phyloP scores from a whole-genome alignment of 2,329 filamentous ascomycete species.

The Aphanoascus verrucosus region DNA sequence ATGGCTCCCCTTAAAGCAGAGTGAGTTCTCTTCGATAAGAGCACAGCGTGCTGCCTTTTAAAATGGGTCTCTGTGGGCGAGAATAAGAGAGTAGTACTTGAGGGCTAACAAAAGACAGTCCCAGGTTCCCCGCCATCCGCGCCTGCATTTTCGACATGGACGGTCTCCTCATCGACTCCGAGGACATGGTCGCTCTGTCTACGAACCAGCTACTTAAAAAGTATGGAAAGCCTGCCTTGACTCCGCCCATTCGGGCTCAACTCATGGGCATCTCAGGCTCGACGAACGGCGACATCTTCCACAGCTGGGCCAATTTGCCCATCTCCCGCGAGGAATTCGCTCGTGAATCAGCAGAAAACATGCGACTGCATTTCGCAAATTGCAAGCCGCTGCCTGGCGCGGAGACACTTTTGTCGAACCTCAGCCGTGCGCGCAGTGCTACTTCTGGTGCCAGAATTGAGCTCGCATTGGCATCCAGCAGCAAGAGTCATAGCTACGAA shows the following conservation, averaged over 20 bases:
- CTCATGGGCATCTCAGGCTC: slow-evolving; percentile 22
- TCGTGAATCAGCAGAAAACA: slow-evolving; percentile 22
- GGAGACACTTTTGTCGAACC: slow-evolving; percentile 16
- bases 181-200: slow-evolving; percentile 24
- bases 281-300: slow-evolving; percentile 22
- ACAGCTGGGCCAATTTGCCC: slow-evolving; percentile 26
- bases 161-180: slow-evolving; percentile 27
- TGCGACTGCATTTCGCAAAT: slow-evolving; percentile 23
- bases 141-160: slow-evolving; percentile 31
- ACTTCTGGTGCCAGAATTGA: slow-evolving; percentile 15
- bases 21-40: no score
- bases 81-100: background rate
- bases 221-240: slow-evolving; percentile 17
- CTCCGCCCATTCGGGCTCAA: slow-evolving; percentile 17
- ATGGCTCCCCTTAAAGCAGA: no score
- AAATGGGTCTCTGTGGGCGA: no score
- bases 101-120: background rate
- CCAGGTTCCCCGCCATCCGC: slow-evolving; percentile 22
- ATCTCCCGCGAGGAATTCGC: slow-evolving; percentile 25
- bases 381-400: slow-evolving; percentile 20
- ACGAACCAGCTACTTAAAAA: slow-evolving; percentile 18
- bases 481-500: slow-evolving; percentile 18
- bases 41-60: no score
- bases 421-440: slow-evolving; percentile 16
- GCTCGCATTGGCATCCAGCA: slow-evolving; percentile 21